These are phyloP conservation scores for Candida labiduridarum DNA, from an alignment of 1,139 yeast species.

Conservation along the genomic window DNA sequence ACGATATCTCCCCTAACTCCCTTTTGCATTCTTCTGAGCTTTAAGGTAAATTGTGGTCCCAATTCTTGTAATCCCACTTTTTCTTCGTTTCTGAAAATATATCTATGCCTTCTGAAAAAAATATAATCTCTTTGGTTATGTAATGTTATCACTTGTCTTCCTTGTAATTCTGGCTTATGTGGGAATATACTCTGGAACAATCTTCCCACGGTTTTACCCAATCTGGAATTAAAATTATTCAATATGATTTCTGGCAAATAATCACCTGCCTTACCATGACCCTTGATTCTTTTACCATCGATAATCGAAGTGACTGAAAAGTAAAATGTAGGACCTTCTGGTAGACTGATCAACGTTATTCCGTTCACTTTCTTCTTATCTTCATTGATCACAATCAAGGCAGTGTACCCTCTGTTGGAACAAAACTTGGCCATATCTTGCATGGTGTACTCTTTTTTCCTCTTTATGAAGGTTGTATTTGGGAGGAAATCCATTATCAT, in stretches of 20 bases:
- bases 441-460: constrained; percentile 82
- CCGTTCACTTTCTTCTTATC: constrained; percentile 93
- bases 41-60: constrained; percentile 94
- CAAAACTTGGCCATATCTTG: constrained; percentile 86
- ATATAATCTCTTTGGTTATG: constrained; percentile 96
- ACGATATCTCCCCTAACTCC: constrained; percentile 91
- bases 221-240: constrained; percentile 87
- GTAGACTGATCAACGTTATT: constrained; percentile 86
- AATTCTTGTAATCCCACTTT: constrained; percentile 92
- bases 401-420: constrained; percentile 81
- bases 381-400: constrained; percentile 85
- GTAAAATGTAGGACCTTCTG: constrained; percentile 93
- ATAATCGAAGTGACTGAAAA: constrained; percentile 81
- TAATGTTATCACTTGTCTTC: constrained; percentile 91
- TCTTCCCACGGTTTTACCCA: constrained; percentile 91
- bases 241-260: constrained; percentile 91
- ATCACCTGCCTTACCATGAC: constrained; percentile 89
- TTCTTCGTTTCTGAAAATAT: constrained; percentile 84
- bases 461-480: constrained; percentile 79
- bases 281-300: constrained; percentile 72
- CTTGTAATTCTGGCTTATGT: constrained; percentile 87
- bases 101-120: constrained; percentile 93
- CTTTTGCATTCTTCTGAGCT: constrained; percentile 83
- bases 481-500: constrained; percentile 84
- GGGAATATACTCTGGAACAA: constrained; percentile 92